Conservation (phyloP, 106 monocot genomes). For the Dioscorea zingiberensis region DNA sequence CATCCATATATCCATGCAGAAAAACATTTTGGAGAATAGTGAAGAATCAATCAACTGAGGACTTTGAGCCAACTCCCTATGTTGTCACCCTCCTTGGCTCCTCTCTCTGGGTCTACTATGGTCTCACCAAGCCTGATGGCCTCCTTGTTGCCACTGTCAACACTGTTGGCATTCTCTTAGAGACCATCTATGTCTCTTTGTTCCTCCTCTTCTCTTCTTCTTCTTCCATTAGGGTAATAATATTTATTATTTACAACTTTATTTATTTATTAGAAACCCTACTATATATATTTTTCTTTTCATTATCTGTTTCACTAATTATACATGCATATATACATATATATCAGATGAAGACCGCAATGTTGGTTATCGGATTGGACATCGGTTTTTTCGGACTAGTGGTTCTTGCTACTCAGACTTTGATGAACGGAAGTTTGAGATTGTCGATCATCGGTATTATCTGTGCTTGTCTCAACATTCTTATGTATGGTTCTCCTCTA, state of each 20-base stretch:
- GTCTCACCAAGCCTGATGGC: conserved; percentile 38
- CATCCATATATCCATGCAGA: conserved; percentile 9
- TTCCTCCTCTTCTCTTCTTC: background rate
- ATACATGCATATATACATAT: too few relatives aligned
- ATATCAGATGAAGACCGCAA: background rate
- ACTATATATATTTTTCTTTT: too few relatives aligned
- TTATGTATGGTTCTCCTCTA: conserved; percentile 1
- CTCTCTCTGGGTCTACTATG: conserved; percentile 59
- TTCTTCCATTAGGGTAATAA: background rate
- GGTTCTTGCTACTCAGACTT: background rate
- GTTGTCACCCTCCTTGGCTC: conserved; percentile 41
- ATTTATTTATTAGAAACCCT: too few relatives aligned
- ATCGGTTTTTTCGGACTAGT: background rate
- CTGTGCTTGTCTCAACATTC: background rate
- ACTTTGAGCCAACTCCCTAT: conserved; percentile 45
- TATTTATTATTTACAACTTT: background rate
- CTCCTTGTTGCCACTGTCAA: background rate
- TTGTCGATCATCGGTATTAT: background rate
- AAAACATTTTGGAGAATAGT: conserved; percentile 54
- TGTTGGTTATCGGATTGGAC: background rate
- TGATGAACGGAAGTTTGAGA: background rate
- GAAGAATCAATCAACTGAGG: conserved; percentile 39
- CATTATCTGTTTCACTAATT: too few relatives aligned
- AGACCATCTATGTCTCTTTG: background rate
- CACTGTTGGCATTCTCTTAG: background rate